Percentiles rank a stretch among this genome's conserved stretches.
These are phyloP conservation scores for Rhizophagus clarus DNA, from an alignment of 192 early-diverging fungal genomes.

Conservation along the genomic window DNA sequence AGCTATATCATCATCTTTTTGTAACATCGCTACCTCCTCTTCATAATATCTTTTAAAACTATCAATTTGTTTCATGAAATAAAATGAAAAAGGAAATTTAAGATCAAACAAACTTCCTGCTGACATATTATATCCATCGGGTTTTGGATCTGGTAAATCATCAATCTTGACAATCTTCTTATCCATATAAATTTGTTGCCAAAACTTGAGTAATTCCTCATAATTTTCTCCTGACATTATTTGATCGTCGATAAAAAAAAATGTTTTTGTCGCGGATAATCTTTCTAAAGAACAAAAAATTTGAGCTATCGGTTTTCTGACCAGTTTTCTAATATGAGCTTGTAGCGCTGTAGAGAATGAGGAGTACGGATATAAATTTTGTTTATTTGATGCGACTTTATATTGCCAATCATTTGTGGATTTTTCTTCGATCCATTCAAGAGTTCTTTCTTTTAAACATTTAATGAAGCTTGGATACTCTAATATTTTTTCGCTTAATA, in stretches of 20 bases:
- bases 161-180: constrained; percentile 26
- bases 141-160: constrained; percentile 7
- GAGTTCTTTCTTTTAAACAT: constrained; percentile 11
- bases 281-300: constrained; percentile 29
- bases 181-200: constrained; percentile 8
- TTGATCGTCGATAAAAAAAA: not conserved
- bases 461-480: not conserved
- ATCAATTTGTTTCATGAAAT: constrained; percentile 30
- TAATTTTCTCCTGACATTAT: too few relatives aligned
- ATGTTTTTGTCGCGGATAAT: constrained; percentile 14
- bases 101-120: not conserved
- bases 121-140: constrained; percentile 19
- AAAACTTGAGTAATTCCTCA: constrained; percentile 13
- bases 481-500: constrained; percentile 1
- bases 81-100: constrained; percentile 28
- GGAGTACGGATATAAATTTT: constrained; percentile 9
- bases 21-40: constrained; percentile 1
- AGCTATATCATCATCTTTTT: constrained; percentile 14
- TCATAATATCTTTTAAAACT: constrained; percentile 2
- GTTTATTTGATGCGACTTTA: constrained; percentile 19
- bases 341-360: constrained; percentile 28
- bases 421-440: constrained; percentile 20
- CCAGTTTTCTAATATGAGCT: constrained; percentile 16
- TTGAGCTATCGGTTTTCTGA: constrained; percentile 25
- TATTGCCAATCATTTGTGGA: constrained; percentile 17